phyloP scores from a whole-genome alignment of 1,284 basidiomycete genomes.

The Anthracocystis setariae region DNA sequence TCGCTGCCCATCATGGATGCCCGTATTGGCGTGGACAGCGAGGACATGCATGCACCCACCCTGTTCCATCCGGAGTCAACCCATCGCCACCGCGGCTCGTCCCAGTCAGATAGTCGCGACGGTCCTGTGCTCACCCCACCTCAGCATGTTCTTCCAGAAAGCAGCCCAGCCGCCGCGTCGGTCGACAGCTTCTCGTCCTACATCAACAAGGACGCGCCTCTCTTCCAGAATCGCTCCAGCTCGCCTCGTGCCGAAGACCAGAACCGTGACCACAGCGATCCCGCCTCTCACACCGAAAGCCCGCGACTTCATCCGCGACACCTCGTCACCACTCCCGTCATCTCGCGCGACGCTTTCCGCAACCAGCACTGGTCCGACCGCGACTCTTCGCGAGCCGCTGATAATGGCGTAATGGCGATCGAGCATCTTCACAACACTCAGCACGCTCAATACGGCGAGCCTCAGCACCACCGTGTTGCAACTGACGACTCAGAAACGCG shows the following conservation, averaged over 20 bases:
- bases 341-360: constrained; percentile 47
- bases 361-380: constrained; percentile 33
- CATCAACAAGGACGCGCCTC: constrained; percentile 50
- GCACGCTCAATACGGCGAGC: constrained; percentile 6
- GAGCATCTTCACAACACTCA: constrained; percentile 26
- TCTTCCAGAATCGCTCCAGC: constrained; percentile 48
- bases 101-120: constrained; percentile 31
- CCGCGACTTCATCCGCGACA: constrained; percentile 34
- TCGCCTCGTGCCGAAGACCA: constrained; percentile 48
- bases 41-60: constrained; percentile 17
- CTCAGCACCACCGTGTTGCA: neutral
- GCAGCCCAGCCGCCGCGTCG: constrained; percentile 49
- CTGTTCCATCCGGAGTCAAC: constrained; percentile 10
- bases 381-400: constrained; percentile 6
- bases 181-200: constrained; percentile 55
- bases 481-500: constrained; percentile 4
- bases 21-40: constrained; percentile 8
- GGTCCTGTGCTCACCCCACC: constrained; percentile 15
- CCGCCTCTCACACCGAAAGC: constrained; percentile 27
- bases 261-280: constrained; percentile 41
- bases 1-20: constrained; percentile 14
- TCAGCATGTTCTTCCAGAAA: constrained; percentile 24
- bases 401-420: constrained; percentile 33
- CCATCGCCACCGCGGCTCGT: constrained; percentile 31
- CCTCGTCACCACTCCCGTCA: constrained; percentile 36